Evolutionary conservation across 345 rosid species (phyloP), one percentile per base, ranked within the genome.

Genomic region (Bretschneidera sinensis): DNA sequence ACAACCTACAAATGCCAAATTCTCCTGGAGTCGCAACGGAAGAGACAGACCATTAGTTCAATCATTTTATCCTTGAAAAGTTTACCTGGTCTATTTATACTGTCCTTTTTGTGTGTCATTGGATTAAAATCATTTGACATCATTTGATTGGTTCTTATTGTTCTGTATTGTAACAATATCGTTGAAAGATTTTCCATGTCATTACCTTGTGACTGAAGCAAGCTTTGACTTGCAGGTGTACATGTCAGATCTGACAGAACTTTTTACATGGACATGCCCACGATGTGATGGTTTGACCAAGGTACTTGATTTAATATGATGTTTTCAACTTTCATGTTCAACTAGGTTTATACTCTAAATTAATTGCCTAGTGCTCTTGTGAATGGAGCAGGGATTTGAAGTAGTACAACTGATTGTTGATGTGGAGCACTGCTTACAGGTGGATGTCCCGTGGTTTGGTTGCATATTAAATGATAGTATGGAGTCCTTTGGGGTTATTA

Each of bases 201-300:
- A 43, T 45, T 64, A 6, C 17, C 23, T 19, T 47, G 60, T 54
- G 21, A 50, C 43, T 73, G 60, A 63, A 25, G 53, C 8, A 16
- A 58, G 43, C 56, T n/a, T n/a, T 63, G 28, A 0, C 55, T 57
- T 70, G 75, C 79, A 87, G 97, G 97, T 89, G 23, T 92, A 87
- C 65, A 68, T 89, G 69, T 87, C 96, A 45, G 98, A 87, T 72
- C 73, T 89, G 72, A 71, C 92, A 1, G 81, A 84, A 69, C 82
- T 89, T 65, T 87, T 85, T 74, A 81, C 88, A 16, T 92, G 96
- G 98, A 89, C 96, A 0, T 92, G 97, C 59, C 72, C 84, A 51
- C 80, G 96, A 70, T 92, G 97, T 73, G 72, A 83, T 72, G 98
- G 81, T 57, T 65, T 81, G 74, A 89, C 90, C 1, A 69, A 77